Evolutionary conservation across 148 eudicot genomes (phyloP), one percentile per base, ranked within the genome.

Genomic region (Beta vulgaris): DNA sequence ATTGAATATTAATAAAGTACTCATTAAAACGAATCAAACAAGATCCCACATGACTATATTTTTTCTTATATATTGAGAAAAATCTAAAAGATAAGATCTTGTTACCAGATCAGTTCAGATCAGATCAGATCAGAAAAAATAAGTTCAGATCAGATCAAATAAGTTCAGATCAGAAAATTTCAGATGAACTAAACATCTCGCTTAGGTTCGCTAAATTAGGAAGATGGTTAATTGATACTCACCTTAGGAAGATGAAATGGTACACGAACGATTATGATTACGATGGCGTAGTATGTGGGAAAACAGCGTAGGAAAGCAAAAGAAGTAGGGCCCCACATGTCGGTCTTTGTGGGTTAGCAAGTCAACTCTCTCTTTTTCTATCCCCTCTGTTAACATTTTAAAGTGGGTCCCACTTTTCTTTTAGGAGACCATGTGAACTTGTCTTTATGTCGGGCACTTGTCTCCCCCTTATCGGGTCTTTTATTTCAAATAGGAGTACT

Each of bases 391-490:
- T 19, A 14, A 2, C 32, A 39, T 1, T 15, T 51, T 43, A 6
- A 5, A 4, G 0, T 18, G 46, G 71, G 74, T 0, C 73, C 73
- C 73, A 59, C 59, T 2, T 32, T 21, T 23, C 35, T 35, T 39
- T 48, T 48, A 1, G 6, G 6, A 31, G 53, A 16, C 72, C 84
- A 82, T 73, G 81, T 78, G 81, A 69, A 16, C 13, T 3, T 78
- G 84, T 78, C 65, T 43, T 0, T 63, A 35, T 82, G 81, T 78
- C 76, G 78, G 80, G 21, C 8, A 1, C 21, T 28, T 48, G 73
- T 69, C n/a, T 49, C 62, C 78, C 49, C 60, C 44, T 23, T 51
- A 36, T 42, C 65, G 48, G 76, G 31, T 55, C 76, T 63, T 66
- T 32, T 34, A 8, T 1, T 15, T 15, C 16, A 3, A 25, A 7